Evolutionary conservation across 164 flowering plant genomes (phyloP).

Genomic region (Aristolochia contorta): DNA sequence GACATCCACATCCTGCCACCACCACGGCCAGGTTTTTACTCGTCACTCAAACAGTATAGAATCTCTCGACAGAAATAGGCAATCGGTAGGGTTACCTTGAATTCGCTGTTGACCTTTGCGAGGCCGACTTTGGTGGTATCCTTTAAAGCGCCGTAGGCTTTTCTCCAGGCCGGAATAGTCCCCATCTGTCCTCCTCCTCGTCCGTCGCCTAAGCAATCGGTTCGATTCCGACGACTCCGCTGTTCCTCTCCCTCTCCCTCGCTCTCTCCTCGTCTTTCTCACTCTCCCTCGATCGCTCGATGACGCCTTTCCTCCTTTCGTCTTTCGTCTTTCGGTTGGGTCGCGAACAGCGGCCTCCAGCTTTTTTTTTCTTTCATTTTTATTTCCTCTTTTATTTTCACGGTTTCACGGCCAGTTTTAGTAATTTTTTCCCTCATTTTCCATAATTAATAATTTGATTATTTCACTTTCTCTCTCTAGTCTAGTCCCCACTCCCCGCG

Average conservation of each 20-base stretch:
- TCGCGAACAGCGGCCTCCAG: no score
- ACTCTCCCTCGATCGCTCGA: no score
- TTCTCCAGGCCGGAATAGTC: slow-evolving; percentile 61
- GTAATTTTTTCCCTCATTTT: no score
- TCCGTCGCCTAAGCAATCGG: background rate
- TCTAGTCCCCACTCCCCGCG: no score
- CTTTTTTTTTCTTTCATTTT: no score
- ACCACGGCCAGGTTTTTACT: background rate
- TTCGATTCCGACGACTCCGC: background rate
- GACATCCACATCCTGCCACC: slow-evolving; percentile 75
- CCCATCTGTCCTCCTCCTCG: slow-evolving; percentile 38
- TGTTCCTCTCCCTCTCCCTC: background rate
- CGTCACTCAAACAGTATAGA: background rate
- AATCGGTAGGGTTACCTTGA: slow-evolving; percentile 38
- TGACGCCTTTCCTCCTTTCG: no score
- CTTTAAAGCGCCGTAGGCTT: slow-evolving; percentile 85
- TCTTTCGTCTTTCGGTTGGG: no score
- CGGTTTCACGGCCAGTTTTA: no score
- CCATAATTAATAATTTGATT: no score
- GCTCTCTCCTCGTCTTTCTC: background rate
- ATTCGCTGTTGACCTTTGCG: slow-evolving; percentile 84
- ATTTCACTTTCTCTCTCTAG: no score
- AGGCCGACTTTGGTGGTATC: slow-evolving; percentile 87
- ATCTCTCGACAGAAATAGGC: slow-evolving; percentile 5
- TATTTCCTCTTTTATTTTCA: no score